Percentiles rank a stretch among this genome's conserved stretches.
Conservation (phyloP, 306 rosid genomes). For the Ceratonia siliqua region DNA sequence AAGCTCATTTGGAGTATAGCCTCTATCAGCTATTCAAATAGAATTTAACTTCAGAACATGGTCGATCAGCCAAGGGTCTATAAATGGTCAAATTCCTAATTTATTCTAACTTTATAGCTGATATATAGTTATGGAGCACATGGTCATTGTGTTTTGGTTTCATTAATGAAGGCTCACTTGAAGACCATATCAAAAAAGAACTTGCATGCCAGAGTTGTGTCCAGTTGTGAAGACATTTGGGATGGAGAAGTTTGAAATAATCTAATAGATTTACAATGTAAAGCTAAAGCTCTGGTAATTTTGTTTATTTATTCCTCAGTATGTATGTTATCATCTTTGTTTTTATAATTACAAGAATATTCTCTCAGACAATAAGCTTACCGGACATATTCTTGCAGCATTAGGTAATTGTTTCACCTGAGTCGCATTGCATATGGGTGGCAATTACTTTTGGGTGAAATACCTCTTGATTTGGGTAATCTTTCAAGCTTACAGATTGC, state of each 20-base stretch:
- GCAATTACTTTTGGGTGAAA: constrained; percentile 74
- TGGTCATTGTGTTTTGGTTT: constrained; percentile 28
- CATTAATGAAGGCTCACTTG: constrained; percentile 48
- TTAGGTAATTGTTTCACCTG: constrained; percentile 71
- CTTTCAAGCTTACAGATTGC: constrained; percentile 88
- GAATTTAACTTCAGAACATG: constrained; percentile 47
- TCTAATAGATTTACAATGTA: constrained; percentile 32
- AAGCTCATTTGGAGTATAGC: constrained; percentile 46
- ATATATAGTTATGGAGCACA: no score
- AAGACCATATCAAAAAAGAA: constrained; percentile 69
- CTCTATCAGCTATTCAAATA: constrained; percentile 45
- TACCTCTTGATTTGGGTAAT: constrained; percentile 76
- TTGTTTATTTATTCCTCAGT: background rate
- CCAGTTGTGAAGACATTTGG: constrained; percentile 37
- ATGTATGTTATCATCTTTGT: background rate
- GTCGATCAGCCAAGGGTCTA: constrained; percentile 50
- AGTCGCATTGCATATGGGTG: constrained; percentile 82
- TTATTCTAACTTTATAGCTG: constrained; percentile 23
- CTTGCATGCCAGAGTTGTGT: constrained; percentile 49
- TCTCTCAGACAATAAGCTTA: no score
- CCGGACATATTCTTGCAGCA: constrained; percentile 68
- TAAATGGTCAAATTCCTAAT: constrained; percentile 18
- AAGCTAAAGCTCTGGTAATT: constrained; percentile 49
- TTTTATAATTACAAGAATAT: background rate
- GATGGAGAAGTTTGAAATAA: constrained; percentile 38